Base-by-base conservation (phyloP, 2,329 filamentous ascomycete species). In the Scedosporium boydii region DNA sequence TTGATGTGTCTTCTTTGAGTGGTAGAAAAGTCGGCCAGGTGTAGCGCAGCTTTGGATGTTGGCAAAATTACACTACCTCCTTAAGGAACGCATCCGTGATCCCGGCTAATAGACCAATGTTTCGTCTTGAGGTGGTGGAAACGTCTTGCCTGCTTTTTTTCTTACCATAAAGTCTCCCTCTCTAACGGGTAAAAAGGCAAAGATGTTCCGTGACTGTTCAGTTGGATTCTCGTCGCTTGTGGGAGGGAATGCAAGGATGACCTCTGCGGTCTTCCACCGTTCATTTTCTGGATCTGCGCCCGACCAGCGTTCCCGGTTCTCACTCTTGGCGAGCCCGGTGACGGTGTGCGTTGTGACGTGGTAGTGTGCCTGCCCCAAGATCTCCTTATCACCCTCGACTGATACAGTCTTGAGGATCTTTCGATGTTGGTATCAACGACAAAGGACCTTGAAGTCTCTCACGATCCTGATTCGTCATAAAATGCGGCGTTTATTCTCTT, bases 61-160 rank as follows among this genome's bases (percentile, higher is more conserved):
- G n/a, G n/a, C 44, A 48, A 23, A 48, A 48, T 6, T 48, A n/a
- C 4, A 48, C 6, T 12, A 48, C 44, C 9, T 16, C 44, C n/a
- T 3, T 7, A 14, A 48, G 3, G 44, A 48, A 48, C 7, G 21
- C 44, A 2, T 23, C n/a, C n/a, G 44, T 3, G 44, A 48, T 23
- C 14, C n/a, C 44, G 16, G 21, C 21, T 6, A 48, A 63, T 0
- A 82, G 70, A 0, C 29, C 64, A 2, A 59, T 23, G 62, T 82
- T 83, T n/a, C 78, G 65, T 1, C 41, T 57, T 0, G 78, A 79
- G 2, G 68, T 69, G 0, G 64, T 64, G 1, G 74, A 67, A 3
- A 81, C 71, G 57, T 77, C 75, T 64, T 82, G 70, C 0, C 80
- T 70, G 64, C 70, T 38, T 14, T 10, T 34, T 10, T 34, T 34